Evolutionary conservation across 106 monocot genomes (phyloP), one percentile per base, ranked within the genome.

Genomic region (Iris macrosiphon): DNA sequence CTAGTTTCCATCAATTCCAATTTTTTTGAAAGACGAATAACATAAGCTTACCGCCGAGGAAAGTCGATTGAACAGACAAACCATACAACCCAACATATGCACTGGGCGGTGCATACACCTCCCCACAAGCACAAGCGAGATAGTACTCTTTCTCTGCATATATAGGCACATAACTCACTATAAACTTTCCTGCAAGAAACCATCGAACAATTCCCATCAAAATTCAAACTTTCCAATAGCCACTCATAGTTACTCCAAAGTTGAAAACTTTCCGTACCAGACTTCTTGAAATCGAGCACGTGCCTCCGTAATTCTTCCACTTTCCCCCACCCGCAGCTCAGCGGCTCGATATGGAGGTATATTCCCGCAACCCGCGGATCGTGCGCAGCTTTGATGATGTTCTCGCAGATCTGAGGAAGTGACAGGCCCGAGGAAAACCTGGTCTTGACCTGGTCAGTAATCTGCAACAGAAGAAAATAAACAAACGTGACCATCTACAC

Each of bases 111-210:
- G 63, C 62, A 47, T 86, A 96, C 15, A 74, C 42, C 63, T 96
- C 96, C 43, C 67, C 83, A 69, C 96, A 96, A 32, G 86, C 89
- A 71, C 85, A 90, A 46, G 79, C 96, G 70, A 96, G 85, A 64
- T 96, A 96, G 59, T 96, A 96, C 61, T 96, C 96, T 59, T 80
- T 86, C 63, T 90, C 96, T 59, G 82, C 77, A 60, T 85, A 96
- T 33, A 86, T 45, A 34, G 85, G 82, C 55, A 86, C 51, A 64
- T 86, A 96, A 57, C 89, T 61, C 23, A 96, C 64, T 27, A 89
- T 62, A 45, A 87, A 80, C 38, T 96, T 96, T 43, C 94, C 94
- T 88, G 45, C 38, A 85, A 46, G 22, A 25, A 28, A 19, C 2
- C n/a, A 33, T 35, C 6, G 39, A 2, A 12, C 39, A 3, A 39